Conservation (phyloP, 208 protist genomes). For the Leishmania mexicana region DNA sequence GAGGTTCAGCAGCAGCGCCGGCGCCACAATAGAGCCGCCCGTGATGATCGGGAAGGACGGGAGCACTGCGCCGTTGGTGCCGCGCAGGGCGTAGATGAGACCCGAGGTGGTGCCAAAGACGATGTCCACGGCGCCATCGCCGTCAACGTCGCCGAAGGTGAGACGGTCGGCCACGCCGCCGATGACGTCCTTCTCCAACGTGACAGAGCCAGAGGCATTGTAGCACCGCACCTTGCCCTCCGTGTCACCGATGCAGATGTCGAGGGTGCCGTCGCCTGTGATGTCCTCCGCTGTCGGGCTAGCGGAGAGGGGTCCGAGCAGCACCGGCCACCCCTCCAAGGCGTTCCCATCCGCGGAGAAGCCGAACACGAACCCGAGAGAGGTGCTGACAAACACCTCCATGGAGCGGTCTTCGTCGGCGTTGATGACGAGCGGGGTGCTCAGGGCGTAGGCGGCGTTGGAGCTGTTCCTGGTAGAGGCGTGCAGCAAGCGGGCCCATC, state of each 20-base stretch:
- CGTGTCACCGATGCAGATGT: conserved; percentile 88
- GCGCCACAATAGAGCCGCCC: conserved; percentile 70
- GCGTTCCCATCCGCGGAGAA: conserved; percentile 56
- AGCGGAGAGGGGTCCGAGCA: conserved; percentile 74
- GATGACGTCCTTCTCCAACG: conserved; percentile 74
- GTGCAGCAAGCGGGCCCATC: conserved; percentile 88
- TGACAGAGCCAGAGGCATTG: conserved; percentile 49
- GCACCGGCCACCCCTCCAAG: conserved; percentile 64
- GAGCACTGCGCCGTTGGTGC: conserved; percentile 56
- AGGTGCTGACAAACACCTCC: conserved; percentile 81
- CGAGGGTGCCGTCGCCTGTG: conserved; percentile 76
- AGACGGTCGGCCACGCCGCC: conserved; percentile 66
- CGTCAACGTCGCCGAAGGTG: conserved; percentile 91
- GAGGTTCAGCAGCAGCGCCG: conserved; percentile 73
- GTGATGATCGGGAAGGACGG: conserved; percentile 78
- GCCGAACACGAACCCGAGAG: conserved; percentile 74
- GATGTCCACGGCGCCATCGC: conserved; percentile 86
- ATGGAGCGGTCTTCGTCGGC: conserved; percentile 55
- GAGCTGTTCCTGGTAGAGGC: conserved; percentile 65
- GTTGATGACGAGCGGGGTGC: conserved; percentile 81
- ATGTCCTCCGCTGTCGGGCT: conserved; percentile 82
- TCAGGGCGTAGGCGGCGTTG: conserved; percentile 68
- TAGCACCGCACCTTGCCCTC: conserved; percentile 90
- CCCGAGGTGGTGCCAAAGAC: conserved; percentile 83
- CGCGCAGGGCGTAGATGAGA: conserved; percentile 84